Base-by-base conservation (phyloP, 139 green algal species). In the Pleodorina starrii region DNA sequence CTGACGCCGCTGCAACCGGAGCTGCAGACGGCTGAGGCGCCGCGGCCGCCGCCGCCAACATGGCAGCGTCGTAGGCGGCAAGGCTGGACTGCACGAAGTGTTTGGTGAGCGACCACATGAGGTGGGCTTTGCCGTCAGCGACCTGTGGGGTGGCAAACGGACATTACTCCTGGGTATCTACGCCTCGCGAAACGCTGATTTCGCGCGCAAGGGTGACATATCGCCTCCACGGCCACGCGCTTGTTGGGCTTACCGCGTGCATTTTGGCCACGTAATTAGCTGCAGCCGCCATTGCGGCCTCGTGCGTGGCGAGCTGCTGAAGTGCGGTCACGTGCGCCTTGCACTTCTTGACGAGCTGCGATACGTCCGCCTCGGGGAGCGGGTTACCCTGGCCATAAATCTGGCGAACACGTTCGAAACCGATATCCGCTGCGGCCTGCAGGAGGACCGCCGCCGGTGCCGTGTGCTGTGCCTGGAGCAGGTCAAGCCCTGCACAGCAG, bases 311-410 rank as follows among this genome's bases (percentile, higher is more conserved):
- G 27, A 60, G 46, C 42, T 89, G 66, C 68, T 81, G 43, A 44
- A 94, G 81, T 0, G 89, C 86, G 2, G 35, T 87, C 2, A 86
- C 80, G 32, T 94, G 89, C 19, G 84, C 76, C 68, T 88, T 87
- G 54, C 85, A 92, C 77, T 84, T 72, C 44, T 91, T 91, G 23
- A 72, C 38, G 43, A 77, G 9, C 44, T 71, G 57, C 35, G 25
- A 17, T 46, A 86, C 75, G 21, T 79, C 73, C 14, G n/a, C 3
- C 3, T 32, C 29, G 5, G 85, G 23, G 1, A n/a, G 0, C 9
- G 14, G 23, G 14, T 19, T 44, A 16, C 27, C 82, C 5, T 44
- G 14, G 1, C 44, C 36, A 14, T 5, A 27, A 40, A 90, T 27
- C 42, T 60, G 73, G 7, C 29, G 72, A 9, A 73, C n/a, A 7